phyloP scores from a whole-genome alignment of 2,329 filamentous ascomycete species.

The Lachnellula subtilissima region DNA sequence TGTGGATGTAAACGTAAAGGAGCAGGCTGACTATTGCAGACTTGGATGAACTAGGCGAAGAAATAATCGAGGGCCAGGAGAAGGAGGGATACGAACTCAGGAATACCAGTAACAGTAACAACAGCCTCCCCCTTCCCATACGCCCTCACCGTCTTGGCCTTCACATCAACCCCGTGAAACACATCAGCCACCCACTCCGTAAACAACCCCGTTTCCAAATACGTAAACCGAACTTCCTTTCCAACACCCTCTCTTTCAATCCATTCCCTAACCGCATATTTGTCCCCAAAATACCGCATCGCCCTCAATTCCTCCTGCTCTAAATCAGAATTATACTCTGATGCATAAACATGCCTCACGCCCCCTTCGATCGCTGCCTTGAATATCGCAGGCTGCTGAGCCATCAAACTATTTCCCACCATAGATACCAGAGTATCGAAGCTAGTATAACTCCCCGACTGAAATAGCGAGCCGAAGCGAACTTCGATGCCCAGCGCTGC shows the following conservation, averaged over 20 bases:
- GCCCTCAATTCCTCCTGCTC: background rate
- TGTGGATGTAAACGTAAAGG: too few species aligned
- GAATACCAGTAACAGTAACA: too few species aligned
- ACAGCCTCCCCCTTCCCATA: too few species aligned
- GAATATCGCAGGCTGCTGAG: background rate
- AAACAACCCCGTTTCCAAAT: background rate
- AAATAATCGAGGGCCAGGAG: too few species aligned
- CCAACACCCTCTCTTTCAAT: background rate
- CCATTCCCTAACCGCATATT: background rate
- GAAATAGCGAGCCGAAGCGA: background rate
- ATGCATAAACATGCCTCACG: background rate
- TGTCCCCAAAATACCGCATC: background rate
- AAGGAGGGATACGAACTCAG: too few species aligned
- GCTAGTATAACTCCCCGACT: background rate
- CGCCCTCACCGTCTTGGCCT: too few species aligned
- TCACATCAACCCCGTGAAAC: background rate
- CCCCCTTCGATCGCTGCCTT: background rate
- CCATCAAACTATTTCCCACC: background rate
- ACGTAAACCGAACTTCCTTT: background rate
- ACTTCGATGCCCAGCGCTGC: background rate
- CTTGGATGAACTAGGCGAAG: too few species aligned
- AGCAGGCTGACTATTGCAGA: too few species aligned
- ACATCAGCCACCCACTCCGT: background rate
- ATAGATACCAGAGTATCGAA: background rate
- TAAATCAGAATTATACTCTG: background rate